Base-by-base conservation (phyloP, 2,329 filamentous ascomycete genomes). In the Pyricularia sp. region DNA sequence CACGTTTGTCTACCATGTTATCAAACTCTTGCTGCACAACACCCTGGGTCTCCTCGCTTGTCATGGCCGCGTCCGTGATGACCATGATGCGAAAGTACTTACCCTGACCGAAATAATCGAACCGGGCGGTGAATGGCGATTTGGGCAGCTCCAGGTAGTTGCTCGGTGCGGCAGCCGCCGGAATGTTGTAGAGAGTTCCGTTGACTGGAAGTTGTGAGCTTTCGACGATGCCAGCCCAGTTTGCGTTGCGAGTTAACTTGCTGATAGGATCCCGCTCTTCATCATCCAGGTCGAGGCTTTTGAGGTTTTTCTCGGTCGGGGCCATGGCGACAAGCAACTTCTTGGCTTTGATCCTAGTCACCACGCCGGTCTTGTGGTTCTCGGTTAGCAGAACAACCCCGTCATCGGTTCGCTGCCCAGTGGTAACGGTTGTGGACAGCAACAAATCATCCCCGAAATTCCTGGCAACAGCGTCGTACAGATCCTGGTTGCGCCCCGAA, bases 261-360 rank as follows among this genome's bases (percentile, higher is more conserved):
- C 69, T 67, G 70, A 81, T 80, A 31, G 80, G 71, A 2, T n/a
- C 50, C 2, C 63, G 55, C 65, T 81, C 79, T 4, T 67, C 65
- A 0, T 69, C 65, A 68, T 76, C 75, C 1, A 81, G 72, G 69
- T 78, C 75, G 64, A 80, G 77, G 3, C 72, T 69, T 20, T 67
- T 68, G 23, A 81, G 71, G 68, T 78, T 77, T 14, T 74, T 71
- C 5, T 76, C 69, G 9, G 72, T 77, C 0, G 80, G 79, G 23
- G 79, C 75, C n/a, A 77, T 75, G 6, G 79, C 73, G 42, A 81
- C 69, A 12, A 81, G 74, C 5, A 81, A 73, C 50, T 75, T 75
- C 67, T 76, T 75, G 23, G 78, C 78, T 55, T 72, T 71, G 71
- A 81, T 75, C 5, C 73, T 61, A 17, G 70, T 70, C 20, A 42